phyloP scores from a whole-genome alignment of 257 asterid genomes.

The Scutellaria galericulata region DNA sequence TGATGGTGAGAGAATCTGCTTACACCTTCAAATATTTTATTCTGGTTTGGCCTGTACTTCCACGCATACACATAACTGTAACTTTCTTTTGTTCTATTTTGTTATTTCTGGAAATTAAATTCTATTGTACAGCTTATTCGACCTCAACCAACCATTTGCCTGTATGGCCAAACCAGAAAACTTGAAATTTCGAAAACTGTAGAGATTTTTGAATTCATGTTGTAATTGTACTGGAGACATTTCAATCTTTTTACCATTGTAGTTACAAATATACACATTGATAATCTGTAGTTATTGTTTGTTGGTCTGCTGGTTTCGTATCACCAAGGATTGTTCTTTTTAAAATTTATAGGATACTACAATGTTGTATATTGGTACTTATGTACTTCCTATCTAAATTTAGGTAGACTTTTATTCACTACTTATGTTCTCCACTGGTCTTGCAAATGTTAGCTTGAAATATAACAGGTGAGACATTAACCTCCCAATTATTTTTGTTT shows the following conservation, averaged over 20 bases:
- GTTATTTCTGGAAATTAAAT: background rate
- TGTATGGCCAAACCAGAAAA: background rate
- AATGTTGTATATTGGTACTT: slow-evolving; percentile 17
- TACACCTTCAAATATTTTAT: background rate
- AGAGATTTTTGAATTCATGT: background rate
- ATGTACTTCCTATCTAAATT: slow-evolving; percentile 31
- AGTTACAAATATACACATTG: background rate
- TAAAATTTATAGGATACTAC: background rate
- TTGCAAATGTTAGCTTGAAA: slow-evolving; percentile 97
- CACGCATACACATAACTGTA: background rate
- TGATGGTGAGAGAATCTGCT: slow-evolving; percentile 14
- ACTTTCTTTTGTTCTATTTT: background rate
- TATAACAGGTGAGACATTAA: slow-evolving; percentile 73
- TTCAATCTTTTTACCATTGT: background rate
- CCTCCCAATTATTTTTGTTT: background rate
- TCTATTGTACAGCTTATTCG: background rate
- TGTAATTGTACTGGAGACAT: slow-evolving; percentile 16
- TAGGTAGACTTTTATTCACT: slow-evolving; percentile 49
- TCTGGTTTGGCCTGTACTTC: background rate
- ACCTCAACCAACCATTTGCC: slow-evolving; percentile 1
- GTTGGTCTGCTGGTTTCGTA: slow-evolving; percentile 18
- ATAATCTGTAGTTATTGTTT: background rate
- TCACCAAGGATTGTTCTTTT: background rate
- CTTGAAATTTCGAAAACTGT: slow-evolving; percentile 1
- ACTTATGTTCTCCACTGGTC: slow-evolving; percentile 75